Base-by-base conservation (phyloP, 106 monocot genomes). In the Alisma plantagoaquatica region DNA sequence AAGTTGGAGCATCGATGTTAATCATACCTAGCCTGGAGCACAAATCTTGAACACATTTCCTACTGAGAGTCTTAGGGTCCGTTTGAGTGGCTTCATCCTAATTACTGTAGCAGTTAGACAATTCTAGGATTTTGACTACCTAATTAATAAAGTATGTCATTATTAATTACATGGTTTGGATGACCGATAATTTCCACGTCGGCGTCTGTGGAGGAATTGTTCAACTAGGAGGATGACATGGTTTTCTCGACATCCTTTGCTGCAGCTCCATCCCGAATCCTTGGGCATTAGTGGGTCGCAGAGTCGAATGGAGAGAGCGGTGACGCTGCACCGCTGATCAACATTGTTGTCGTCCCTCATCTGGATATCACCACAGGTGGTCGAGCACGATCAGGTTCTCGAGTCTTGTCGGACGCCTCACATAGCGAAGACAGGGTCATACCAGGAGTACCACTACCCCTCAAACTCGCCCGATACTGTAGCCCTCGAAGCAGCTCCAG, bases 391-490 rank as follows among this genome's bases (percentile, higher is more conserved):
- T 86, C 38, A 92, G 67, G 4, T 68, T 54, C 80, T 78, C 3
- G 78, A 29, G 18, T 68, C 42, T 66, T 86, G 91, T 78, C 85
- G 81, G 4, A 64, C 57, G 16, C 78, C 78, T 11, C 78, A 69
- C 75, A 77, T 60, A 27, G 84, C 74, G 62, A 91, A 91, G 17
- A 91, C 61, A 6, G 91, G 91, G 28, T 91, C 91, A 31, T 73
- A 45, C 16, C 57, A 63, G 10, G 72, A 66, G 71, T 91, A 91
- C 19, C 91, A 84, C 2, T 81, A 67, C 21, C 28, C 10, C 23
- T 10, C 51, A 73, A 91, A 91, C 8, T 81, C 85, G 43, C 76
- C 70, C n/a, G n/a, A n/a, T 4, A 59, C 70, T 47, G 66, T 71
- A 29, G 70, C 73, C 15, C 91, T 7, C 81, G 68, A 45, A 91